phyloP scores from a whole-genome alignment of 331 rosid species.

The Spiraea crenata region DNA sequence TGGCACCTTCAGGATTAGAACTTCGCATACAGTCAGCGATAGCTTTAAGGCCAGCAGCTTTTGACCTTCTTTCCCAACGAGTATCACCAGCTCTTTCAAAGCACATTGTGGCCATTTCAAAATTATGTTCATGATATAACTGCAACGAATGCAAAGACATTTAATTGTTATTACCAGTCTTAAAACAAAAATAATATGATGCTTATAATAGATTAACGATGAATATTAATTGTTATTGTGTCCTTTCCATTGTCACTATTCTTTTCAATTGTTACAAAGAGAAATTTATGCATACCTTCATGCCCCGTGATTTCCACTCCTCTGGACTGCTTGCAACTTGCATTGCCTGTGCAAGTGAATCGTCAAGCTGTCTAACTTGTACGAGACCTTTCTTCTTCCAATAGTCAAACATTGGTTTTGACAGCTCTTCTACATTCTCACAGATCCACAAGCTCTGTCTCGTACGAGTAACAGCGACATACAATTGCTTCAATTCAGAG shows the following conservation, averaged over 20 bases:
- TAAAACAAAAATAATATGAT: no score
- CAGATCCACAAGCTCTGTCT: slow-evolving; percentile 76
- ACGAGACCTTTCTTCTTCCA: slow-evolving; percentile 64
- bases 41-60: slow-evolving; percentile 31
- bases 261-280: not conserved
- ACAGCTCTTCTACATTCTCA: slow-evolving; percentile 37
- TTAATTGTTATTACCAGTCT: no score
- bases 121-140: slow-evolving; percentile 27
- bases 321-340: slow-evolving; percentile 56
- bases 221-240: not conserved
- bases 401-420: slow-evolving; percentile 60
- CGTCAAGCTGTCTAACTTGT: slow-evolving; percentile 54
- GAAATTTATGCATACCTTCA: slow-evolving; percentile 40
- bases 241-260: not conserved
- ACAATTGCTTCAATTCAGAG: slow-evolving; percentile 71
- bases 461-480: slow-evolving; percentile 79
- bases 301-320: slow-evolving; percentile 76
- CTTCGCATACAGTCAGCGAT: not conserved
- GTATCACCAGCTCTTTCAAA: slow-evolving; percentile 30
- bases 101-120: slow-evolving; percentile 32
- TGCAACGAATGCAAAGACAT: not conserved
- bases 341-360: slow-evolving; percentile 57
- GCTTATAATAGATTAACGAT: not conserved
- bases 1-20: slow-evolving; percentile 19
- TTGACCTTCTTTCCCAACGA: slow-evolving; percentile 18